Conservation (phyloP, 2,329 filamentous ascomycete species). For the Penicillium fuscoglaucum region DNA sequence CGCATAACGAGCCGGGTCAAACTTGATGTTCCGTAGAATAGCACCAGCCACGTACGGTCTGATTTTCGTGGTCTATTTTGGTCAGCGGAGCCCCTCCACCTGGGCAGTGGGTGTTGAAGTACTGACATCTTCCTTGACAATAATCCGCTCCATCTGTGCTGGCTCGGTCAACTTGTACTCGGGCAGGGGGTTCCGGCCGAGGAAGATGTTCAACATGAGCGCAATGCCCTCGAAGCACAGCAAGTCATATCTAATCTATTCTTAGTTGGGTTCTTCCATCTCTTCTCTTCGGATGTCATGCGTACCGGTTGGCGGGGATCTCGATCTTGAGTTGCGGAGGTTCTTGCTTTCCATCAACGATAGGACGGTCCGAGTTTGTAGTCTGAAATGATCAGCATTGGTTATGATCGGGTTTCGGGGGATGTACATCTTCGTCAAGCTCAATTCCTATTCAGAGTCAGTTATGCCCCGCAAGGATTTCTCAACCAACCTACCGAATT, state of each 20-base stretch:
- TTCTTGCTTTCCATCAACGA: conserved; percentile 77
- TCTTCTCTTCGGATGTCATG: conserved; percentile 5
- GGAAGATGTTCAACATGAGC: conserved; percentile 94
- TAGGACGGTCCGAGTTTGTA: conserved; percentile 69
- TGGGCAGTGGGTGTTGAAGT: neutral
- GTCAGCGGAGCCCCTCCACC: conserved; percentile 11
- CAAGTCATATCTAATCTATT: conserved; percentile 68
- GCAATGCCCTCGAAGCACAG: conserved; percentile 96
- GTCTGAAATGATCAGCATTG: conserved; percentile 51
- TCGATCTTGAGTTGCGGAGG: conserved; percentile 95
- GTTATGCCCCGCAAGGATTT: conserved; percentile 28
- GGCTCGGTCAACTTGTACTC: conserved; percentile 77
- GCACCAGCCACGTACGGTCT: conserved; percentile 87
- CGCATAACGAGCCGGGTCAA: conserved; percentile 87
- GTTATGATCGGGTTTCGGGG: conserved; percentile 22
- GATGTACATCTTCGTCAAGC: conserved; percentile 80
- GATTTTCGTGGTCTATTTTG: conserved; percentile 66
- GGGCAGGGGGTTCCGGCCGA: conserved; percentile 71
- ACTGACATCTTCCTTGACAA: conserved; percentile 66
- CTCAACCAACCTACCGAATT: conserved; percentile 66
- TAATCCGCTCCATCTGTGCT: conserved; percentile 74
- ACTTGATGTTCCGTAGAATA: conserved; percentile 85
- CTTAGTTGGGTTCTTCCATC: conserved; percentile 23
- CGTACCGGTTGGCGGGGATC: conserved; percentile 89
- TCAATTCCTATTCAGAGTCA: conserved; percentile 66